Percentiles rank a stretch among this genome's conserved stretches.
These are phyloP conservation scores for Trametes sanguinea DNA, from an alignment of 768 basidiomycete genomes.

Conservation along the genomic window DNA sequence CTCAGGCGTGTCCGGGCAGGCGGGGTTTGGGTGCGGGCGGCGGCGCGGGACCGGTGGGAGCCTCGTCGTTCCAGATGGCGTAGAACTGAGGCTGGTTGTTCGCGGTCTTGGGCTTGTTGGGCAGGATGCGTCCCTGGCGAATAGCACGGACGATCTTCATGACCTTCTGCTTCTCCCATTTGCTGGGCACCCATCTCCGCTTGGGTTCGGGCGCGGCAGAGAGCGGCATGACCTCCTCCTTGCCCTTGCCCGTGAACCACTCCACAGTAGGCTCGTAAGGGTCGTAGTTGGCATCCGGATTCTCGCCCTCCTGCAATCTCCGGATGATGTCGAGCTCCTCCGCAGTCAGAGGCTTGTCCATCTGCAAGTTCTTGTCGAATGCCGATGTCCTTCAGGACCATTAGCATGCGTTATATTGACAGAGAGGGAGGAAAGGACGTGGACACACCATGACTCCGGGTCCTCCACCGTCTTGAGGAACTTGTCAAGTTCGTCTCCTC, in stretches of 20 bases:
- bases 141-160: constrained; percentile 99
- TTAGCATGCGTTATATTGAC: neutral
- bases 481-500: constrained; percentile 96
- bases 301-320: constrained; percentile 86
- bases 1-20: constrained; percentile 90
- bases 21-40: constrained; percentile 90
- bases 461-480: constrained; percentile 94
- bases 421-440: neutral
- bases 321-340: constrained; percentile 96
- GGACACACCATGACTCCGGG: constrained; percentile 69
- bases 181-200: constrained; percentile 93
- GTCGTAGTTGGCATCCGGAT: constrained; percentile 87
- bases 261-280: constrained; percentile 93
- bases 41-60: constrained; percentile 78
- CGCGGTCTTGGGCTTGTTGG: constrained; percentile 81
- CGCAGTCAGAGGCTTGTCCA: constrained; percentile 80
- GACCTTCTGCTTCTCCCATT: constrained; percentile 99
- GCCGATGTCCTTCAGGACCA: constrained; percentile 72
- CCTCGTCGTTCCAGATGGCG: constrained; percentile 81
- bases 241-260: constrained; percentile 97
- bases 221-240: constrained; percentile 93
- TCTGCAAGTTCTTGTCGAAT: constrained; percentile 85
- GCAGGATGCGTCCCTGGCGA: constrained; percentile 90
- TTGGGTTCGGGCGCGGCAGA: constrained; percentile 93
- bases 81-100: constrained; percentile 71